Evolutionary conservation across 768 basidiomycete genomes (phyloP), one percentile per base, ranked within the genome.

Genomic region (Russula emetica): DNA sequence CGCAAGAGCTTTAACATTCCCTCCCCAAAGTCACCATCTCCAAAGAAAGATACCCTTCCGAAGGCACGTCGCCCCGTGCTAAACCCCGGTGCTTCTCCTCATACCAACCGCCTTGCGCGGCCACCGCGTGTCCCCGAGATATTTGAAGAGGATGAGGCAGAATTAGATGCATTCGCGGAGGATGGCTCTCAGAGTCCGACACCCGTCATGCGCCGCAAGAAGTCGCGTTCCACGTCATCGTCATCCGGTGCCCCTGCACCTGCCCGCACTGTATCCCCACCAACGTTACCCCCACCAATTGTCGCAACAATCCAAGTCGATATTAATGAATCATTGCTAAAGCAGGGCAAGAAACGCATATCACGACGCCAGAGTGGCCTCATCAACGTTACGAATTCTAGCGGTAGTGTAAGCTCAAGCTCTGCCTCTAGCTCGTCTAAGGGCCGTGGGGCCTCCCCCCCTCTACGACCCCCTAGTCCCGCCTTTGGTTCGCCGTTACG

Each of bases 111-210:
- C 45, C 78, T 88, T 60, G 81, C 86, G n/a, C 82, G 84, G 55
- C 76, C 83, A 45, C 88, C 86, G 10, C 85, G 81, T 58, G 72
- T 89, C 42, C 87, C 87, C 0, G 85, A 82, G 18, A 88, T 89
- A 58, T 69, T 76, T 34, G 87, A 89, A 70, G 88, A 88, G 51
- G 85, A 87, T 1, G 88, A 90, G 70, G 78, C 79, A 20, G 71
- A 72, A 24, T 80, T 79, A 24, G 79, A 80, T 1, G 77, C 76
- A 10, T 79, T 80, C 5, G 74, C 44, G 11, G 74, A 79, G 7
- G 79, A 81, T 32, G 74, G 76, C 1, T 58, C 70, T 22, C 76
- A 77, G 57, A 74, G 74, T 58, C 68, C 76, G 18, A 74, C 75
- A 56, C 78, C 80, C 9, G 71, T 70, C 7, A 66, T 73, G 16